Evolutionary conservation across 1,284 basidiomycete genomes (phyloP).

Genomic region (Trichosporon asahii): DNA sequence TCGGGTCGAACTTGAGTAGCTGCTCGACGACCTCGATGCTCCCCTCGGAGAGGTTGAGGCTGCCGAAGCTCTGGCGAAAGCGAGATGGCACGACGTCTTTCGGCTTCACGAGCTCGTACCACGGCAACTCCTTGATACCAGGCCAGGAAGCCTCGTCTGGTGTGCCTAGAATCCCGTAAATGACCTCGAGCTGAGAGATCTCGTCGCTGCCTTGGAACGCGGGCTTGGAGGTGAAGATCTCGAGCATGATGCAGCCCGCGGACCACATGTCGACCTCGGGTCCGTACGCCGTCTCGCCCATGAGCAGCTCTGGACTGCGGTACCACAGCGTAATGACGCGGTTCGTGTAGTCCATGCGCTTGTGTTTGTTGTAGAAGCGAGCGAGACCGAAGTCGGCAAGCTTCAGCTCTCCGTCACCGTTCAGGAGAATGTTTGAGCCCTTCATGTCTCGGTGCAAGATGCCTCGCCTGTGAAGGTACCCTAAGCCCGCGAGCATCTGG

Average conservation of each 20-base stretch:
- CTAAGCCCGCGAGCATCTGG: constrained; percentile 90
- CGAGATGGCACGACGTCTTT: constrained; percentile 66
- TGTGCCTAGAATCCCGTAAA: constrained; percentile 87
- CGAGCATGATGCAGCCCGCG: constrained; percentile 98
- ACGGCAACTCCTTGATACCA: constrained; percentile 75
- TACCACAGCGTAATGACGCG: constrained; percentile 99
- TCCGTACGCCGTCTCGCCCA: constrained; percentile 95
- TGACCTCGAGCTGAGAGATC: constrained; percentile 90
- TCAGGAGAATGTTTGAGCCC: constrained; percentile 95
- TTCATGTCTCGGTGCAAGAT: constrained; percentile 99
- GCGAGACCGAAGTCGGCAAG: constrained; percentile 98
- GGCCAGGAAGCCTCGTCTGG: constrained; percentile 81
- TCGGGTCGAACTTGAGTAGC: constrained; percentile 79
- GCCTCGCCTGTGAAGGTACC: constrained; percentile 89
- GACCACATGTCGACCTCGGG: constrained; percentile 99
- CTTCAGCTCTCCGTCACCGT: constrained; percentile 88
- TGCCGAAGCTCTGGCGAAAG: constrained; percentile 73
- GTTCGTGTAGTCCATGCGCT: constrained; percentile 89
- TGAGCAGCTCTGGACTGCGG: constrained; percentile 88
- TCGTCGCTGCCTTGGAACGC: constrained; percentile 96
- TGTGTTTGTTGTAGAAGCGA: constrained; percentile 85
- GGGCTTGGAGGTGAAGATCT: constrained; percentile 90
- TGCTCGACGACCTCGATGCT: constrained; percentile 80
- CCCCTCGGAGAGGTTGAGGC: constrained; percentile 72
- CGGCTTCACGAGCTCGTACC: constrained; percentile 96